Evolutionary conservation across 495 filamentous ascomycete genomes (phyloP), one percentile per base, ranked within the genome.

Genomic region (Hypoxylon subgilvum): DNA sequence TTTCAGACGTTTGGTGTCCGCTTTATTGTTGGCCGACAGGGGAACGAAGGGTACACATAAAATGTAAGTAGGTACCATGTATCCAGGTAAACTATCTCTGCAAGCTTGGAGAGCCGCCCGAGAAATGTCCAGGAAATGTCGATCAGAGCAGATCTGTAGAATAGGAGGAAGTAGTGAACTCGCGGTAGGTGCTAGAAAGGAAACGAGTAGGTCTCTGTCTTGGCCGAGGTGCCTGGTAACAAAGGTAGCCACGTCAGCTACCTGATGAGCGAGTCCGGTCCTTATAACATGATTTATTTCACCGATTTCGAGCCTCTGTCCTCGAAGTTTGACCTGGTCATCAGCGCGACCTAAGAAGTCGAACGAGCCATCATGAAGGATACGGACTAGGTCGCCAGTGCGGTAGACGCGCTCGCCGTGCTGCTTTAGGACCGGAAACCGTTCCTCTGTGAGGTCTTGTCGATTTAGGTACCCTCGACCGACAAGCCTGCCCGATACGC

Each of bases 401-500:
- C 88, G 82, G 61, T 95, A 95, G 2, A 90, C 75, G 18, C 82
- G 72, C 43, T 79, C 75, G 3, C 70, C 72, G 45, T 82, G 84
- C 10, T 53, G 34, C 8, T 73, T 34, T 3, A 90, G 65, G 0
- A 68, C 75, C 0, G 85, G 86, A 57, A 91, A 91, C 28, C 78
- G 76, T 52, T 88, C 82, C 1, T 68, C 38, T 0, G 87, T 90
- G 19, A 90, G 74, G 23, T 91, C 84, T 2, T 84, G 79, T 3
- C 90, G 80, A 34, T 92, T 92, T 31, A 94, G 77, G 61, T 97
- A 97, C 0, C 92, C 92, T 61, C 87, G 91, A 5, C 88, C 92
- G 25, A 97, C 91, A 4, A 97, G 77, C 52, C 86, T 88, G 0
- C 92, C 92, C 4, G 88, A 88, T 23, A 96, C 85, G 63, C 91